A percentile compares a stretch with the other conserved stretches of the same genome.
These are phyloP conservation scores for Pulveroboletus sp. DNA, from an alignment of 768 basidiomycete species.

Conservation along the genomic window DNA sequence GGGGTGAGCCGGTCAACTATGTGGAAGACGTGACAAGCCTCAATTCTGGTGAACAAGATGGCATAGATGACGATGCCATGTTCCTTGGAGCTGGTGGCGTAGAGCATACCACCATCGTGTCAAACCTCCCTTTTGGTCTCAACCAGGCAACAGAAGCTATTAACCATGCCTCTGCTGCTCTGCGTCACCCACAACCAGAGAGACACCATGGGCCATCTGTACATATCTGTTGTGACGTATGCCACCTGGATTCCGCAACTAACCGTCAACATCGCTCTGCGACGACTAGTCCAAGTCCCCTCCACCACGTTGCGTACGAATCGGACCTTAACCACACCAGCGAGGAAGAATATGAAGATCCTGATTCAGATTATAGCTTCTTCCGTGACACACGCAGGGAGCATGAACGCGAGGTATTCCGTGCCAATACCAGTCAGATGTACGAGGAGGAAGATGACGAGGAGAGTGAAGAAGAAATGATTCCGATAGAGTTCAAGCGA, in stretches of 20 bases:
- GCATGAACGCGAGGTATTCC: slow-evolving; percentile 24
- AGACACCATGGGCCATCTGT: slow-evolving; percentile 21
- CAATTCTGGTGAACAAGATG: slow-evolving; percentile 45
- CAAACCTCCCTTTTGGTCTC: slow-evolving; percentile 35
- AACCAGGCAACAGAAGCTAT: slow-evolving; percentile 23
- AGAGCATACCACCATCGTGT: slow-evolving; percentile 31
- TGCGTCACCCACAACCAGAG: slow-evolving; percentile 34
- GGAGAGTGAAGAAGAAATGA: slow-evolving; percentile 35
- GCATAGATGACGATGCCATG: slow-evolving; percentile 50
- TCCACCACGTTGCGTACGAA: slow-evolving; percentile 33
- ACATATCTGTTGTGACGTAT: slow-evolving; percentile 24
- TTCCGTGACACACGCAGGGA: slow-evolving; percentile 29
- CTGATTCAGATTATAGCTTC: slow-evolving; percentile 34
- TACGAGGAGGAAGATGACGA: slow-evolving; percentile 33
- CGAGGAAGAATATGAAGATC: slow-evolving; percentile 31
- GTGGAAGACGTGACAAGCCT: slow-evolving; percentile 42
- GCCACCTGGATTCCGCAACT: slow-evolving; percentile 20
- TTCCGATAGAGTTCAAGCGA: slow-evolving; percentile 35
- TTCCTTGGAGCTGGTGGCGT: slow-evolving; percentile 52
- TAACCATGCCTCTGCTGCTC: slow-evolving; percentile 11
- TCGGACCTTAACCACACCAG: slow-evolving; percentile 29
- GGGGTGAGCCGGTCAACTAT: slow-evolving; percentile 50
- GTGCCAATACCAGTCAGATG: slow-evolving; percentile 32
- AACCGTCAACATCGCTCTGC: slow-evolving; percentile 29
- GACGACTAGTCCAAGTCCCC: slow-evolving; percentile 39